A percentile compares a stretch with the other conserved stretches of the same genome.
Evolutionary conservation across 257 asterid species (phyloP).

Genomic region (Salvia splendens): DNA sequence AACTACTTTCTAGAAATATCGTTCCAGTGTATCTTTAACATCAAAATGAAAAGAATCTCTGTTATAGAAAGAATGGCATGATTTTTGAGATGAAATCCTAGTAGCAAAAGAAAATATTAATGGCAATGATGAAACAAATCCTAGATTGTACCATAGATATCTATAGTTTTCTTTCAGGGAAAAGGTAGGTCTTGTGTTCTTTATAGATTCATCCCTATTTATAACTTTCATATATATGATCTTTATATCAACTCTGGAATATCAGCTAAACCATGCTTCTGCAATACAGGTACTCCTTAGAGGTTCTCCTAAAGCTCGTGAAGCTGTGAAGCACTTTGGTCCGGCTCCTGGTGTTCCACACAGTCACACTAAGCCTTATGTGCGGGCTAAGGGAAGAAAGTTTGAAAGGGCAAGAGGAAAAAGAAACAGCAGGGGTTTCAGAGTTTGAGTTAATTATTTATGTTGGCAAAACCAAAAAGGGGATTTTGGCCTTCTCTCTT

Average conservation of each 20-base stretch:
- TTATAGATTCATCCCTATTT: neutral
- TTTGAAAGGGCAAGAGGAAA: slow-evolving; percentile 51
- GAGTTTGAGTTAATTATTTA: slow-evolving; percentile 35
- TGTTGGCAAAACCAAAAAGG: neutral
- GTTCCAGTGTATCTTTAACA: neutral
- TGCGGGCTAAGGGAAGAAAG: slow-evolving; percentile 53
- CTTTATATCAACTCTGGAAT: neutral
- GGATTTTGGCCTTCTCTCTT: slow-evolving; percentile 1
- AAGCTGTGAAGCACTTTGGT: slow-evolving; percentile 57
- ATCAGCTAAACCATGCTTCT: neutral
- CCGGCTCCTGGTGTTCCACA: slow-evolving; percentile 61
- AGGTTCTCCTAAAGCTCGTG: slow-evolving; percentile 51
- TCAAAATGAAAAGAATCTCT: neutral
- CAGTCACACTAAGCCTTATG: slow-evolving; percentile 58
- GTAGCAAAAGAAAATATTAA: too few relatives aligned
- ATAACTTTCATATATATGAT: too few relatives aligned
- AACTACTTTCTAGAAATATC: neutral
- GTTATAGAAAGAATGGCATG: neutral
- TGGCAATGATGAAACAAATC: neutral
- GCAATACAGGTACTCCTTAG: slow-evolving; percentile 42
- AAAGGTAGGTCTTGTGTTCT: neutral
- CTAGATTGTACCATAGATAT: neutral
- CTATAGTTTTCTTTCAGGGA: neutral
- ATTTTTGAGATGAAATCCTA: neutral
- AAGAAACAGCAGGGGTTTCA: slow-evolving; percentile 49